phyloP scores from a whole-genome alignment of 805 yeast genomes.

The Candida ulmi region DNA sequence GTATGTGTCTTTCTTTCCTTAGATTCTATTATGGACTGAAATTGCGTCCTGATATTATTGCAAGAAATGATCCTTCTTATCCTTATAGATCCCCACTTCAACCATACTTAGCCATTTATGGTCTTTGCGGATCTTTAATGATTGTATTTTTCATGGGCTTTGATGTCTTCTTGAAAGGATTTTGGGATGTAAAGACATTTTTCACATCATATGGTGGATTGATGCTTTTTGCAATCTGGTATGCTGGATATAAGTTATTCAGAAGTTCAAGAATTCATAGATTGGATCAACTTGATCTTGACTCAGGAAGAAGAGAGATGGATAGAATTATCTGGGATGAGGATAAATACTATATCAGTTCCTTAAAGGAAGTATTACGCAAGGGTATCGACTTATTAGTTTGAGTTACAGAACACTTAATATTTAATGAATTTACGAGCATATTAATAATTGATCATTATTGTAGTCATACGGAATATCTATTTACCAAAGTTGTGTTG shows the following conservation, averaged over 20 bases:
- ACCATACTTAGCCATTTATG: constrained; percentile 62
- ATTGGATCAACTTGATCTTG: constrained; percentile 72
- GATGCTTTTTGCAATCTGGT: constrained; percentile 45
- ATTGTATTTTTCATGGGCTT: constrained; percentile 57
- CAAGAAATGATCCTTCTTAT: constrained; percentile 55
- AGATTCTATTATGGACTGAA: constrained; percentile 60
- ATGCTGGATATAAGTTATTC: constrained; percentile 48
- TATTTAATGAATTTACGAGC: too few species aligned
- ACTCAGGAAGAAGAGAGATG: constrained; percentile 78
- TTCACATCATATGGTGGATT: constrained; percentile 62
- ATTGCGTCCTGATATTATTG: constrained; percentile 56
- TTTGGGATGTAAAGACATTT: constrained; percentile 58
- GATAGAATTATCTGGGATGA: constrained; percentile 82
- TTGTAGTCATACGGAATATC: neutral
- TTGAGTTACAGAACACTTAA: constrained; percentile 5
- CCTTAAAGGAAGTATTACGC: constrained; percentile 24
- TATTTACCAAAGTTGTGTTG: constrained; percentile 23
- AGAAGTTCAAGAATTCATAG: constrained; percentile 62
- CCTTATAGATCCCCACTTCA: constrained; percentile 69
- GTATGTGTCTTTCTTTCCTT: constrained; percentile 59
- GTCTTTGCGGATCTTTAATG: constrained; percentile 46
- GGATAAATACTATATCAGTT: constrained; percentile 37
- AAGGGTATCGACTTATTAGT: constrained; percentile 27
- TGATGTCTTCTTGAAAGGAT: constrained; percentile 49
- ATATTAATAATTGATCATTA: neutral